phyloP scores from a whole-genome alignment of 140 eudicot species.

The Stevia rebaudiana region DNA sequence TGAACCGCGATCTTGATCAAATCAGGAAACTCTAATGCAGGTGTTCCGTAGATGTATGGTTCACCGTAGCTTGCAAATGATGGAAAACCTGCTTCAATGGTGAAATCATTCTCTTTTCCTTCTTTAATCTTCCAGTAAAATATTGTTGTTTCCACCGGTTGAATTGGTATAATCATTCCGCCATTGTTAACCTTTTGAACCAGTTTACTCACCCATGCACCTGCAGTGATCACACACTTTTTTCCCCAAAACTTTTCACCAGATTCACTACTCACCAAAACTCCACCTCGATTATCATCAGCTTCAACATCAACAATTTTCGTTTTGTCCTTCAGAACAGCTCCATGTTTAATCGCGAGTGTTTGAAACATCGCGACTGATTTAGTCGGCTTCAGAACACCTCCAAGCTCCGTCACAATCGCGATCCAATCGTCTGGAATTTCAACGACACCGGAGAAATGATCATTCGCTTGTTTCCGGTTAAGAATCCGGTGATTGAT shows the following conservation, averaged over 20 bases:
- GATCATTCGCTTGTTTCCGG: background rate
- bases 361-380: conserved; percentile 87
- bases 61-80: conserved; percentile 71
- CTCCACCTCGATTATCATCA: conserved; percentile 29
- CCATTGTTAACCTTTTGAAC: conserved; percentile 33
- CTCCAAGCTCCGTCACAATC: conserved; percentile 58
- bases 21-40: conserved; percentile 71
- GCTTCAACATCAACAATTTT: conserved; percentile 34
- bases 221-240: conserved; percentile 78
- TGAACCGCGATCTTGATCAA: conserved; percentile 56
- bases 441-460: conserved; percentile 34
- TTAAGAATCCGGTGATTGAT: conserved; percentile 39
- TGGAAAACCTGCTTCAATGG: conserved; percentile 55
- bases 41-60: conserved; percentile 79
- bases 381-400: conserved; percentile 78
- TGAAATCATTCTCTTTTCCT: conserved; percentile 47
- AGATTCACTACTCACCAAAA: conserved; percentile 30
- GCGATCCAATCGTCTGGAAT: conserved; percentile 76
- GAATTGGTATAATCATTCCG: conserved; percentile 38
- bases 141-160: conserved; percentile 58
- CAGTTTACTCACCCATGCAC: conserved; percentile 73
- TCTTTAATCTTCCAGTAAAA: conserved; percentile 69
- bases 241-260: conserved; percentile 41
- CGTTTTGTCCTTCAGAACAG: conserved; percentile 45
- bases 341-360: conserved; percentile 55